Evolutionary conservation across 2,329 filamentous ascomycete genomes (phyloP), one percentile per base, ranked within the genome.

Genomic region (Tolypocladium paradoxum): DNA sequence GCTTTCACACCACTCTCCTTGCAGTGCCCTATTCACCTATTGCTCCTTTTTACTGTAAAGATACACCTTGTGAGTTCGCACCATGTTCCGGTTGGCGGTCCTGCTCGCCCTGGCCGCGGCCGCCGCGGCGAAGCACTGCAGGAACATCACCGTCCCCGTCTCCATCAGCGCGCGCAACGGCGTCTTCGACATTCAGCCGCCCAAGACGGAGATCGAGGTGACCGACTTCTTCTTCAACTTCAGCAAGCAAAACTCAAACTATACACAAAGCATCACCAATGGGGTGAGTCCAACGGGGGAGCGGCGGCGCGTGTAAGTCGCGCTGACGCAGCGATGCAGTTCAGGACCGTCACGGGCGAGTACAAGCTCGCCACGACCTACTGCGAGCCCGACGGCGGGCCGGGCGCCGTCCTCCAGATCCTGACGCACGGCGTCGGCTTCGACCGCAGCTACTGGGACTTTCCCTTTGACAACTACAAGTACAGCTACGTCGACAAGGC

Each of bases 401-500:
- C 73, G 12, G 63, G 71, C 50, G 37, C 60, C 16, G 57, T 63
- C 24, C 54, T 73, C 5, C 70, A 74, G 59, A 67, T 74, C 49
- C 62, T 71, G 50, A 74, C 73, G 4, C 71, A 73, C 49, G 71
- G 72, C 4, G 57, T 72, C 27, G 72, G 69, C 27, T 72, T 72
- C 53, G 67, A 70, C 51, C 63, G 63, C 49, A 77, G 72, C 46
- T 86, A 85, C 70, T 86, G 82, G 82, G 80, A 86, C 62, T 64
- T 79, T 12, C 64, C 78, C 0, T 77, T 71, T 67, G 73, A 81
- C 62, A 69, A 76, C 60, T 77, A 73, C 70, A 81, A 83, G 62
- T 85, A 87, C 69, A 81, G 76, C 61, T 87, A 86, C 63, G 73
- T 81, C 31, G 70, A 77, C 48, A 66, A 67, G 14, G 82, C 83